Conservation (phyloP, 1,284 basidiomycete species). For the Gymnopus androsaceus region DNA sequence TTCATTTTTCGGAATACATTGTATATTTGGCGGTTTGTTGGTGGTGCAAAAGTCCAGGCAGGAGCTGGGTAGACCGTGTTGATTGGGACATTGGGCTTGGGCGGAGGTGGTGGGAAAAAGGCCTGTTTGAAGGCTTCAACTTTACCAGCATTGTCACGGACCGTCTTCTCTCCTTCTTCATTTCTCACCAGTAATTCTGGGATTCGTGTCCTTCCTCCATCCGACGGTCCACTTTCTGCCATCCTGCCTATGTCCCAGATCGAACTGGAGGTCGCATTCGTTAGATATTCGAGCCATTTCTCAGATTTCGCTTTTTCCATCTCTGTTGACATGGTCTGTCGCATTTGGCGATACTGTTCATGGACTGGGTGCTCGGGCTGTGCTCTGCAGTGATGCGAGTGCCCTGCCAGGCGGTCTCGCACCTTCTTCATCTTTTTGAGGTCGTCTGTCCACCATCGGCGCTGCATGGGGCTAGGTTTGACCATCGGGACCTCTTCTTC, state of each 20-base stretch:
- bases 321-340: background rate
- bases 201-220: background rate
- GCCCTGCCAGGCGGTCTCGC: background rate
- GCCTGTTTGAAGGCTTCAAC: conserved; percentile 47
- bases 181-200: background rate
- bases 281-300: background rate
- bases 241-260: background rate
- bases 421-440: background rate
- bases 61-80: conserved; percentile 25
- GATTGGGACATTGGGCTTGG: background rate
- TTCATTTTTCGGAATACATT: conserved; percentile 20
- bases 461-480: background rate
- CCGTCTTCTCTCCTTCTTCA: background rate
- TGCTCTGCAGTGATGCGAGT: background rate
- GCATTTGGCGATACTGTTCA: background rate
- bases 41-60: conserved; percentile 6
- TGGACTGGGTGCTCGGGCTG: background rate
- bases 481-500: background rate
- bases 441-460: background rate
- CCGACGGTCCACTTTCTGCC: background rate
- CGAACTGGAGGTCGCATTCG: background rate
- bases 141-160: conserved; percentile 41
- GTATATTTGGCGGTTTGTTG: conserved; percentile 23
- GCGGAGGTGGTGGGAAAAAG: conserved; percentile 22
- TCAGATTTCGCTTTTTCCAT: background rate